Evolutionary conservation across 495 filamentous ascomycete species (phyloP).

Genomic region (Aspergillus taichungensis): DNA sequence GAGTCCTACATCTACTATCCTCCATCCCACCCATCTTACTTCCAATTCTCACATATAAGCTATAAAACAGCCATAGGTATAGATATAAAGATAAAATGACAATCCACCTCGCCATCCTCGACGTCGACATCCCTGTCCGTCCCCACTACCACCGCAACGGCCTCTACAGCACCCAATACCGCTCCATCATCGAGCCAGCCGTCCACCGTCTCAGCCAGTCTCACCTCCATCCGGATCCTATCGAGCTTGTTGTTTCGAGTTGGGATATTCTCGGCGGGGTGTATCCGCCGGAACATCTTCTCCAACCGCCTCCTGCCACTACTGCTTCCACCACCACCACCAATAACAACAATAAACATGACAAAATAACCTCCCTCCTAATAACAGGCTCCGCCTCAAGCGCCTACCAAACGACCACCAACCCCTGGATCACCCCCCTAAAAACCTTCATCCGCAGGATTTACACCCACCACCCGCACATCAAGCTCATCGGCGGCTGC

Average conservation of each 20-base stretch:
- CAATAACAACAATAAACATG: not conserved
- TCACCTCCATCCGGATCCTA: conserved; percentile 4
- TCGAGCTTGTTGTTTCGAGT: conserved; percentile 20
- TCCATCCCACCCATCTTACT: too few species aligned
- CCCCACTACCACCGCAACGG: conserved; percentile 22
- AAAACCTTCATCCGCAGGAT: conserved; percentile 19
- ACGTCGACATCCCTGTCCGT: conserved; percentile 26
- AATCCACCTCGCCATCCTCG: conserved; percentile 18
- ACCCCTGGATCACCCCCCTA: conserved; percentile 22
- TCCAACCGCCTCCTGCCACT: not conserved
- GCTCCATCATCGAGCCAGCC: conserved; percentile 22
- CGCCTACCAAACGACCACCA: conserved; percentile 20
- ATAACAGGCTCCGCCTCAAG: conserved; percentile 26
- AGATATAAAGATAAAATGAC: too few species aligned
- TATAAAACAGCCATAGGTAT: too few species aligned
- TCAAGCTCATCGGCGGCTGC: conserved; percentile 32
- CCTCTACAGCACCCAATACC: conserved; percentile 27
- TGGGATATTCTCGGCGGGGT: conserved; percentile 26
- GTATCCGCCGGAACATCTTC: conserved; percentile 8
- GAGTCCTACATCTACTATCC: too few species aligned
- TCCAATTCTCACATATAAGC: too few species aligned
- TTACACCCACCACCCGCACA: conserved; percentile 26
- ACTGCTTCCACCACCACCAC: not conserved
- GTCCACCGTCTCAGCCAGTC: conserved; percentile 17
- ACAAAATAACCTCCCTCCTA: conserved; percentile 23